These are phyloP conservation scores for Tritrichomonas musculus DNA, from an alignment of 208 protist species.

Conservation along the genomic window DNA sequence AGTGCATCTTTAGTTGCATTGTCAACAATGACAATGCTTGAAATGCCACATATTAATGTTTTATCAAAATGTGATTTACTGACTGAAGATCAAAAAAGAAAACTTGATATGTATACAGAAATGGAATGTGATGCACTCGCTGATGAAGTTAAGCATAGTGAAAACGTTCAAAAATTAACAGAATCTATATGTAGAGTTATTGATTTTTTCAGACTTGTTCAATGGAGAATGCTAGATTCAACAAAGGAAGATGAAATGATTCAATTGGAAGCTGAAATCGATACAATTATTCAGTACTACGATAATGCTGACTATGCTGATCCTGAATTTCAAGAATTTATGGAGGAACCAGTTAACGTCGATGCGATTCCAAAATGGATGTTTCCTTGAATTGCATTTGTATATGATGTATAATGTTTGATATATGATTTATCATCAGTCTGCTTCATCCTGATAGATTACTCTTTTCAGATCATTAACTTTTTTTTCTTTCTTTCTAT, in stretches of 20 bases:
- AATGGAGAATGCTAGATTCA: too few relatives aligned
- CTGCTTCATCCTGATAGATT: too few relatives aligned
- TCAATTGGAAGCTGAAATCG: not conserved
- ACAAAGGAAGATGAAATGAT: too few relatives aligned
- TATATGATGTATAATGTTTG: too few relatives aligned
- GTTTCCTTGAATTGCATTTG: too few relatives aligned
- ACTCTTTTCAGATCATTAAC: too few relatives aligned
- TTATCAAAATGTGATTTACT: conserved; percentile 24
- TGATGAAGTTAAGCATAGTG: not conserved
- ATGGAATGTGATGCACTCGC: not conserved
- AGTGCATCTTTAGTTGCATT: not conserved
- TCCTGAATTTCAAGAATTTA: not conserved
- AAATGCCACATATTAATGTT: conserved; percentile 23
- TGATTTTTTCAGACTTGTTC: not conserved
- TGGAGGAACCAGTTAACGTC: too few relatives aligned
- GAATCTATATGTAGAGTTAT: not conserved
- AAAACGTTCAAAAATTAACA: not conserved
- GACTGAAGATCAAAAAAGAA: not conserved
- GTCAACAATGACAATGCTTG: not conserved
- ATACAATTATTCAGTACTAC: not conserved
- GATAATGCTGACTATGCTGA: conserved; percentile 13
- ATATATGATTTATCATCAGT: too few relatives aligned
- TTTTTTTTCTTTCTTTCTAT: too few relatives aligned
- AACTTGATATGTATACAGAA: not conserved
- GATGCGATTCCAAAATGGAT: too few relatives aligned